Percentiles rank a stretch among this genome's conserved stretches.
Conservation (phyloP, 75 land plant species). For the Picea glauca region DNA sequence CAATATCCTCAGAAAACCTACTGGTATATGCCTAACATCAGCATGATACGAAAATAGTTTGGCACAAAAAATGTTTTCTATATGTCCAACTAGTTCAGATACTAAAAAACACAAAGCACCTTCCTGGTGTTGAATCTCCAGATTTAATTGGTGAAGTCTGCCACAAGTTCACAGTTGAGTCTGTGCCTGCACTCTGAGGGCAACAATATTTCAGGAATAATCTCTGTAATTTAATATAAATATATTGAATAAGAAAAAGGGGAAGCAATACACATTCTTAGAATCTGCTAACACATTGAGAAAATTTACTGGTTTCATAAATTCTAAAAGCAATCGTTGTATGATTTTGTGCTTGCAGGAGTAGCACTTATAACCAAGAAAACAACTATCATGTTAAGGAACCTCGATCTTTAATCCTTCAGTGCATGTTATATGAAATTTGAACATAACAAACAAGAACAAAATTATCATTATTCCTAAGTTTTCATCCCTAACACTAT, state of each 20-base stretch:
- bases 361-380: not conserved
- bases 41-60: not conserved
- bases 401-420: not conserved
- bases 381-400: not conserved
- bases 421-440: not conserved
- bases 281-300: not conserved
- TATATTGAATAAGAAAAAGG: not conserved
- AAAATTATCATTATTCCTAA: no score
- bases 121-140: constrained; percentile 34
- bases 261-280: not conserved
- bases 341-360: not conserved
- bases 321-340: not conserved
- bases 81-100: not conserved
- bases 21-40: not conserved
- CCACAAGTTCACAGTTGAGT: constrained; percentile 96
- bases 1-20: not conserved
- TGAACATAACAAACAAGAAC: not conserved
- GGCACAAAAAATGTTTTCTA: not conserved
- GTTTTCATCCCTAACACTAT: not conserved
- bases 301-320: not conserved
- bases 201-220: not conserved
- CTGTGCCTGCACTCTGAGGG: constrained; percentile 92
- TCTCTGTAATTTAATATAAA: not conserved
- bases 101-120: constrained; percentile 21
- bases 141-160: constrained; percentile 21